Evolutionary conservation across 2,329 filamentous ascomycete species (phyloP), one percentile per base, ranked within the genome.

Genomic region (Diaporthe australafricana): DNA sequence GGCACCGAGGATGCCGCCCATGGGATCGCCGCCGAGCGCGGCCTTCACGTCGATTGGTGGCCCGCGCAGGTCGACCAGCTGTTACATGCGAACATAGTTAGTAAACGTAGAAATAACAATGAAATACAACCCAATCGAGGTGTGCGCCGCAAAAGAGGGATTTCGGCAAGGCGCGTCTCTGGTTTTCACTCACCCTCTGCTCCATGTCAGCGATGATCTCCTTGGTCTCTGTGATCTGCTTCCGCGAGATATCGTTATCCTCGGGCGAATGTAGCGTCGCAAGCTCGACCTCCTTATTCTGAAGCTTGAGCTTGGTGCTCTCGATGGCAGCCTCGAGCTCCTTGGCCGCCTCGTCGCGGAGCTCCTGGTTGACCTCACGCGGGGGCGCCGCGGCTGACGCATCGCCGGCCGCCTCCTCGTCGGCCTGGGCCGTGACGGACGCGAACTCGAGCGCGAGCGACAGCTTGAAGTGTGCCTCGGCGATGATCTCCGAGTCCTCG

Each of bases 401-500:
- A 74, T 75, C 75, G 57, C 79, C 78, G 38, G 82, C 81, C 16
- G 81, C 81, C n/a, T 83, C 83, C 25, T 84, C 83, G 55, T 88
- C 87, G 20, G 88, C 88, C 16, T 86, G 83, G 1, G 89, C 86
- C 7, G 91, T 93, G 56, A 96, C 90, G 0, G 94, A 96, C 5
- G 94, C 94, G 77, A 98, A 98, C 80, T 99, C 96, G 35, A 99
- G 88, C 0, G 96, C 96, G 20, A 99, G 89, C 0, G 96, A 98
- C 32, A 99, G 91, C 83, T 98, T 98, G 86, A 93, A 99, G 84
- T 99, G 95, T 20, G 94, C 96, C 84, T 99, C 96, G 52, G 96
- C 96, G 70, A 98, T 89, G 66, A 97, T 88, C 77, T 95, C 93
- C 17, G 94, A 94, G 74, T 97, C 94, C 63, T 92, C 87, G 0